These are phyloP conservation scores for Suillus lakei DNA, from an alignment of 768 basidiomycete genomes.

Conservation along the genomic window DNA sequence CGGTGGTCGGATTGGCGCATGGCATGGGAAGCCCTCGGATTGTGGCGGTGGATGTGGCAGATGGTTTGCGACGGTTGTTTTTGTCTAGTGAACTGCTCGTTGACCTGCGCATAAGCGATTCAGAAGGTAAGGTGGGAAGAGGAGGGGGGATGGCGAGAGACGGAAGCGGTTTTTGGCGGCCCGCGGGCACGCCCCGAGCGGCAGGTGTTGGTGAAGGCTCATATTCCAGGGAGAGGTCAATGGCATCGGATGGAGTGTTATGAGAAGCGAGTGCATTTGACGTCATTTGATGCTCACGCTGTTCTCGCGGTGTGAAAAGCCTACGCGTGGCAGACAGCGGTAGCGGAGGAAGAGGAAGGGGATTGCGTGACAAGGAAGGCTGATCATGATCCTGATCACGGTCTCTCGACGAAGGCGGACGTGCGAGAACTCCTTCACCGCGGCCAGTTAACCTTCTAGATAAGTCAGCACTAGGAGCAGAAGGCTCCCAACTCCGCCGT, in stretches of 20 bases:
- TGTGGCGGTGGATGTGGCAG: constrained; percentile 49
- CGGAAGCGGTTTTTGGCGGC: constrained; percentile 52
- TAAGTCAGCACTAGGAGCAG: constrained; percentile 26
- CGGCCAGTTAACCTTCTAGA: constrained; percentile 33
- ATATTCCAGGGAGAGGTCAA: constrained; percentile 38
- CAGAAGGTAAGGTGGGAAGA: constrained; percentile 62
- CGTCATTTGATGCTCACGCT: constrained; percentile 46
- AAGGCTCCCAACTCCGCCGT: constrained; percentile 50
- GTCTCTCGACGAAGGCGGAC: constrained; percentile 32
- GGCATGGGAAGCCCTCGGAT: constrained; percentile 52
- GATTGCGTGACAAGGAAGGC: constrained; percentile 27
- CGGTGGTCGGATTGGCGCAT: constrained; percentile 67
- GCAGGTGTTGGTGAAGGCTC: constrained; percentile 54
- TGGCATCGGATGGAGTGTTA: constrained; percentile 26
- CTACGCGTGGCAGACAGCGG: constrained; percentile 49
- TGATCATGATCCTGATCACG: constrained; percentile 30
- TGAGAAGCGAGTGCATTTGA: constrained; percentile 19
- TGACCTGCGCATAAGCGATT: constrained; percentile 43
- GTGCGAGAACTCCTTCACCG: constrained; percentile 24
- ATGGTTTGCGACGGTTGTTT: constrained; percentile 45
- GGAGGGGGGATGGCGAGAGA: constrained; percentile 61
- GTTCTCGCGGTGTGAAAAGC: constrained; percentile 62
- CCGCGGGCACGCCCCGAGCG: constrained; percentile 37
- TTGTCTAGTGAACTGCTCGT: constrained; percentile 26
- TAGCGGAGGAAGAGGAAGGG: constrained; percentile 20